phyloP scores from a whole-genome alignment of 345 rosid species.

The Cardiospermum halicacabum region DNA sequence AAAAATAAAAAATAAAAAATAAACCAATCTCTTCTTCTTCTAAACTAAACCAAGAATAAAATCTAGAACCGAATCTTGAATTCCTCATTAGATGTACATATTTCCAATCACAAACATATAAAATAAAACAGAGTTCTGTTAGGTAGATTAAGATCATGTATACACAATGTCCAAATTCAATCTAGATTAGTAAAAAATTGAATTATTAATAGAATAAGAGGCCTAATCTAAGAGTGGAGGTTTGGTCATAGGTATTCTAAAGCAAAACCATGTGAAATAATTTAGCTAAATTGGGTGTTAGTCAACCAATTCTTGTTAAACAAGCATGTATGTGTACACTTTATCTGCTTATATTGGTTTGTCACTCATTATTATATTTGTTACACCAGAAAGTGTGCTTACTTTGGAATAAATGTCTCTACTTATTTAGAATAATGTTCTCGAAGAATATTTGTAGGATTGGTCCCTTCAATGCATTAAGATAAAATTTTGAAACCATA shows the following conservation, averaged over 20 bases:
- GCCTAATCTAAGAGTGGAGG: neutral
- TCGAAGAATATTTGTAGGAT: neutral
- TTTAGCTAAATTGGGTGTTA: neutral
- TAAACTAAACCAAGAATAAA: slow-evolving; percentile 15
- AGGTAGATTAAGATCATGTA: neutral
- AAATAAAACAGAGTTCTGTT: neutral
- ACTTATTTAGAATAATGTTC: neutral
- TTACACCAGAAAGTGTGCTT: neutral
- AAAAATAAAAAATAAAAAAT: no score
- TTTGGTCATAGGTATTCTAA: neutral
- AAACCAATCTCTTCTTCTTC: no score
- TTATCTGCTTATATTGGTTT: neutral
- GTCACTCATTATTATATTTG: neutral
- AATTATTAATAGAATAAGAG: neutral
- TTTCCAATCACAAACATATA: neutral
- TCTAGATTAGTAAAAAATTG: neutral
- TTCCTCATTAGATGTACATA: slow-evolving; percentile 4
- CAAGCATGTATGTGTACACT: neutral
- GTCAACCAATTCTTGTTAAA: slow-evolving; percentile 4
- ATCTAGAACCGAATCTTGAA: slow-evolving; percentile 15
- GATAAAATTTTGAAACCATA: neutral
- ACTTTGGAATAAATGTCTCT: neutral
- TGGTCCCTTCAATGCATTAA: neutral
- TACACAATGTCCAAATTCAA: slow-evolving; percentile 25
- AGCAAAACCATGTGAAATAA: neutral